Evolutionary conservation across 768 basidiomycete species (phyloP).

Genomic region (Omphalotus guepiniiformis): DNA sequence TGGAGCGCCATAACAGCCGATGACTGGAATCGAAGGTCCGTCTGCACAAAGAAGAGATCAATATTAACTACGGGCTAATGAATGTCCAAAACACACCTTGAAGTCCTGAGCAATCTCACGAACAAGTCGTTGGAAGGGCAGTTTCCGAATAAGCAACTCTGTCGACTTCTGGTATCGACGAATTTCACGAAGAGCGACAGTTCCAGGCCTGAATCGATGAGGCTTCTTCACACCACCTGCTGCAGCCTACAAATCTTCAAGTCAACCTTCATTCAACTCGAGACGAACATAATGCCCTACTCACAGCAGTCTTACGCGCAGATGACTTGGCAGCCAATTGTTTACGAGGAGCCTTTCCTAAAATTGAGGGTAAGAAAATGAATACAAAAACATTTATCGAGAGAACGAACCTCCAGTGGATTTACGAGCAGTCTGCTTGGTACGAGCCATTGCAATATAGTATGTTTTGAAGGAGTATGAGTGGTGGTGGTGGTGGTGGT

Average conservation of each 20-base stretch:
- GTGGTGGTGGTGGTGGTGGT: slow-evolving; percentile 15
- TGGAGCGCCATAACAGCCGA: slow-evolving; percentile 78
- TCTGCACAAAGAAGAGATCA: slow-evolving; percentile 49
- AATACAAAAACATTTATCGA: background rate
- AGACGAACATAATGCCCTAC: no score
- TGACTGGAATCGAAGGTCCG: slow-evolving; percentile 71
- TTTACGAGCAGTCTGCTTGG: slow-evolving; percentile 56
- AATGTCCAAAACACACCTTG: slow-evolving; percentile 39
- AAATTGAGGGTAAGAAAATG: background rate
- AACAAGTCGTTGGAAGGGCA: slow-evolving; percentile 81
- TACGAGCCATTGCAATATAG: slow-evolving; percentile 41
- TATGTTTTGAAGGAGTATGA: background rate
- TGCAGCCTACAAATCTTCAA: slow-evolving; percentile 8
- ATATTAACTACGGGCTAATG: slow-evolving; percentile 31
- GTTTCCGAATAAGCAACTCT: slow-evolving; percentile 79
- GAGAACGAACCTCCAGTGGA: slow-evolving; percentile 44
- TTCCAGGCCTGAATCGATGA: slow-evolving; percentile 74
- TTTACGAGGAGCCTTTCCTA: slow-evolving; percentile 53
- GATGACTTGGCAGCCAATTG: slow-evolving; percentile 50
- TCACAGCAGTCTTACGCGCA: slow-evolving; percentile 43
- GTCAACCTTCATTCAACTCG: no score
- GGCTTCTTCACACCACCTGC: slow-evolving; percentile 14
- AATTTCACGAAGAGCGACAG: slow-evolving; percentile 83
- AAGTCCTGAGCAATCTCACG: slow-evolving; percentile 71
- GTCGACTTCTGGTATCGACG: slow-evolving; percentile 81